Base-by-base conservation (phyloP, 371 early-diverging fungal species). In the Apophysomyces trapeziformis region DNA sequence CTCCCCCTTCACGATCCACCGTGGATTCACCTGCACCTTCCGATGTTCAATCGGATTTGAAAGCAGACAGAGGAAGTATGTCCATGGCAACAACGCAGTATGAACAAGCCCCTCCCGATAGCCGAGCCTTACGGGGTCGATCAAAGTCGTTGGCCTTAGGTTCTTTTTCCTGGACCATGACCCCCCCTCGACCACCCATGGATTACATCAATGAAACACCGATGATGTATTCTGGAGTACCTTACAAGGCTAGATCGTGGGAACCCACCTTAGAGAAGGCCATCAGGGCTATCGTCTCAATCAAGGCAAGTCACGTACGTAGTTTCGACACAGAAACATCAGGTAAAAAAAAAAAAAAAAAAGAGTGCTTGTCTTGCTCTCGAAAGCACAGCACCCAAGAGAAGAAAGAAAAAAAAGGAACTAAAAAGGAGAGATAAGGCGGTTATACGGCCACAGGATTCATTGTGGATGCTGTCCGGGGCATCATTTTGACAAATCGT, bases 321-420 rank as follows among this genome's bases (percentile, higher is more conserved):
- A 87, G 93, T 38, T 95, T 96, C 73, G 96, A 96, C 75, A 95
- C 95, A 0, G 95, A 96, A 72, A 87, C 87, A 16, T 87, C 94
- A 54, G 93, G 90, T 74, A 88, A 84, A 43, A 77, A 26, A 26
- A 1, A 26, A 26, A 26, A 26, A 26, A 1, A 26, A 2, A 26
- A 2, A 26, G 26, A 26, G 32, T 26, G 32, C 32, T 26, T 26
- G 32, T 26, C 32, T 26, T 26, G 32, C 32, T 26, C 3, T 26
- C 32, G 2, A 26, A 26, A 26, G 32, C 32, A 26, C 32, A 26
- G 32, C 32, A 26, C 32, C 32, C 1, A 26, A 26, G 32, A 26
- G 32, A 26, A 26, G 32, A 26, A 26, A 26, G 32, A 26, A 26
- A 26, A 26, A 26, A 26, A 2, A 26, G n/a, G n/a, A 26, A 26